Evolutionary conservation across 2,329 filamentous ascomycete species (phyloP).

Genomic region (Sporothrix brasiliensis): DNA sequence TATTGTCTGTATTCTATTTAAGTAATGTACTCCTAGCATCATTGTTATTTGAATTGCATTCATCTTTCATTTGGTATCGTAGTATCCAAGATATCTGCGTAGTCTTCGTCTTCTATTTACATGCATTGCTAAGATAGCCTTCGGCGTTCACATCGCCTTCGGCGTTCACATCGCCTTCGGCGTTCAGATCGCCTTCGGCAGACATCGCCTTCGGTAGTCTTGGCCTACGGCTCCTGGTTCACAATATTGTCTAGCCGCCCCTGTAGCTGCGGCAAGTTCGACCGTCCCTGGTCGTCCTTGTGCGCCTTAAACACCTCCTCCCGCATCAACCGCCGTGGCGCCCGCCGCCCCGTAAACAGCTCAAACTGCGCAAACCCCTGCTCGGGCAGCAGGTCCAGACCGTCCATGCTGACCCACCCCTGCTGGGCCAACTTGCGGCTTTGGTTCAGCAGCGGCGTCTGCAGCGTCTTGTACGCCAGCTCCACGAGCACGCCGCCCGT

Average conservation of each 20-base stretch:
- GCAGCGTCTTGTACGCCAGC: conserved; percentile 70
- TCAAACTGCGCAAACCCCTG: conserved; percentile 78
- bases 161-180: not conserved
- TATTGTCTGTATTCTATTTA: no score
- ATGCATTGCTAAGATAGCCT: not conserved
- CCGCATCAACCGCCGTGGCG: conserved; percentile 69
- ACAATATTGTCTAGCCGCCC: conserved; percentile 47
- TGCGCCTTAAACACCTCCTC: conserved; percentile 54
- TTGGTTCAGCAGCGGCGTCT: conserved; percentile 69
- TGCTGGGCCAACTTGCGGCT: conserved; percentile 57
- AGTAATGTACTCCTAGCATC: not conserved
- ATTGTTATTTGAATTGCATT: not conserved
- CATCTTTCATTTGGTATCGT: not conserved
- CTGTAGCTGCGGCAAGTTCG: conserved; percentile 43
- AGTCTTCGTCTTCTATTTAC: not conserved
- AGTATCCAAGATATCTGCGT: not conserved
- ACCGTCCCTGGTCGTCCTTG: conserved; percentile 44
- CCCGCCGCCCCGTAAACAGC: conserved; percentile 71
- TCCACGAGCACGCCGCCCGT: conserved; percentile 75
- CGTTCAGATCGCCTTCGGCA: not conserved
- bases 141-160: not conserved
- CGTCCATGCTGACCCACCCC: conserved; percentile 72
- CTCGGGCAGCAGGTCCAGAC: conserved; percentile 70
- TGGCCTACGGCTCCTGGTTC: conserved; percentile 46
- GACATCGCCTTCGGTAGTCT: not conserved